Evolutionary conservation across 2,329 filamentous ascomycete genomes (phyloP).

Genomic region (Talaromyces pinophilus): DNA sequence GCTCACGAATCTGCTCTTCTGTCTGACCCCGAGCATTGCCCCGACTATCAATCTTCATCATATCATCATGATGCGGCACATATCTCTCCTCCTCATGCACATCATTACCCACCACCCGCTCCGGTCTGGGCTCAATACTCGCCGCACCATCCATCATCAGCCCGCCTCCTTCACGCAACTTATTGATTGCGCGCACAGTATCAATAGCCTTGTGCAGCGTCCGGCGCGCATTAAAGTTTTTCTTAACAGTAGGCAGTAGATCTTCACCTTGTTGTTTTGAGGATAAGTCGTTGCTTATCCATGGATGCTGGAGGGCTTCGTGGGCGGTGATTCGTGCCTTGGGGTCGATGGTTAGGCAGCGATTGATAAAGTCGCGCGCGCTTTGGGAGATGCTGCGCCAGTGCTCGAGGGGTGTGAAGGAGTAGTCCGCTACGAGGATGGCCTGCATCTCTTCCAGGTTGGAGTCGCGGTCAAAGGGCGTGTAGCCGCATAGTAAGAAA

Average conservation of each 20-base stretch:
- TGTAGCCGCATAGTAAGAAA: conserved; percentile 96
- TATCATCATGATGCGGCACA: conserved; percentile 27
- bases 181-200: conserved; percentile 68
- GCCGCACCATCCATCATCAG: conserved; percentile 64
- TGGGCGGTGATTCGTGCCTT: conserved; percentile 87
- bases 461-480: conserved; percentile 93
- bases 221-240: conserved; percentile 68
- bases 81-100: conserved; percentile 41
- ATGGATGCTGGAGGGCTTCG: conserved; percentile 66
- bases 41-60: conserved; percentile 59
- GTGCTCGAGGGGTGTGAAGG: conserved; percentile 90
- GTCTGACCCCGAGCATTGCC: conserved; percentile 63
- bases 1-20: conserved; percentile 61
- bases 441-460: conserved; percentile 99
- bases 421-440: conserved; percentile 94
- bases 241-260: conserved; percentile 65
- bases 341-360: conserved; percentile 89
- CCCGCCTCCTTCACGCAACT: conserved; percentile 62
- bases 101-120: conserved; percentile 48
- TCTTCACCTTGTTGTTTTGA: conserved; percentile 47
- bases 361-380: conserved; percentile 88
- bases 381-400: conserved; percentile 88
- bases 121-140: conserved; percentile 57
- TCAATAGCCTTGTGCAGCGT: conserved; percentile 69
- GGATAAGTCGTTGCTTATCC: conserved; percentile 60